Conservation (phyloP, 495 filamentous ascomycete species). For the Stereocaulon alpinum region DNA sequence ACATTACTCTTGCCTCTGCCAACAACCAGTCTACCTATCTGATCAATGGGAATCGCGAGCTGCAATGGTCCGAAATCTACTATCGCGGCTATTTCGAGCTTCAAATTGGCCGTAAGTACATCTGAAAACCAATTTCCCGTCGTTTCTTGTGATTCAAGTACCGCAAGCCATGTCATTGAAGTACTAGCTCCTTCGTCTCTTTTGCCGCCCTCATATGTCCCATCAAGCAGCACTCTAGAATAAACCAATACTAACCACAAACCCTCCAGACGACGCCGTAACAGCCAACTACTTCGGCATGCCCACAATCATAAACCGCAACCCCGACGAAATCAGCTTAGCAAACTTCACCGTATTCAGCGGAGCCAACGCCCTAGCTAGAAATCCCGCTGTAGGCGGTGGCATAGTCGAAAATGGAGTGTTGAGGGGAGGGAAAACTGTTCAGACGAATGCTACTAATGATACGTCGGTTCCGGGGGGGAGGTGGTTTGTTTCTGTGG, state of each 20-base stretch:
- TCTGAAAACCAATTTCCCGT: too few relatives aligned
- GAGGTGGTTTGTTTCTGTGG: conserved; percentile 18
- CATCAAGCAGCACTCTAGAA: too few relatives aligned
- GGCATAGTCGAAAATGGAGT: conserved; percentile 38
- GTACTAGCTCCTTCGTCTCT: too few relatives aligned
- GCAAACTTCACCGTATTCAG: conserved; percentile 49
- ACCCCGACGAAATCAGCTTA: conserved; percentile 42
- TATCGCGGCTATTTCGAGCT: conserved; percentile 58
- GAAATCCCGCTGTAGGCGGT: conserved; percentile 34
- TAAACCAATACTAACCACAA: too few relatives aligned
- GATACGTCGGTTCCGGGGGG: conserved; percentile 32
- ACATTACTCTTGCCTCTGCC: conserved; percentile 36
- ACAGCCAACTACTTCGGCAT: conserved; percentile 47
- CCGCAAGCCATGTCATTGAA: too few relatives aligned
- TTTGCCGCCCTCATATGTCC: too few relatives aligned
- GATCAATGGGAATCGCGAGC: conserved; percentile 43
- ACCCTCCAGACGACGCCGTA: conserved; percentile 30
- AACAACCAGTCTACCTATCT: conserved; percentile 34
- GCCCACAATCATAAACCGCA: conserved; percentile 35
- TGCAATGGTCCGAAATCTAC: conserved; percentile 61
- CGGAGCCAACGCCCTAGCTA: conserved; percentile 43
- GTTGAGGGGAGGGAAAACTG: conserved; percentile 38
- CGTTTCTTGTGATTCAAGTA: too few relatives aligned
- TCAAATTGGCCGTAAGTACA: conserved; percentile 27
- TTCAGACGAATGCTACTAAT: conserved; percentile 39